Percentiles rank a stretch among this genome's conserved stretches.
phyloP scores from a whole-genome alignment of 495 filamentous ascomycete genomes.

The Penicillium ochrochloron region DNA sequence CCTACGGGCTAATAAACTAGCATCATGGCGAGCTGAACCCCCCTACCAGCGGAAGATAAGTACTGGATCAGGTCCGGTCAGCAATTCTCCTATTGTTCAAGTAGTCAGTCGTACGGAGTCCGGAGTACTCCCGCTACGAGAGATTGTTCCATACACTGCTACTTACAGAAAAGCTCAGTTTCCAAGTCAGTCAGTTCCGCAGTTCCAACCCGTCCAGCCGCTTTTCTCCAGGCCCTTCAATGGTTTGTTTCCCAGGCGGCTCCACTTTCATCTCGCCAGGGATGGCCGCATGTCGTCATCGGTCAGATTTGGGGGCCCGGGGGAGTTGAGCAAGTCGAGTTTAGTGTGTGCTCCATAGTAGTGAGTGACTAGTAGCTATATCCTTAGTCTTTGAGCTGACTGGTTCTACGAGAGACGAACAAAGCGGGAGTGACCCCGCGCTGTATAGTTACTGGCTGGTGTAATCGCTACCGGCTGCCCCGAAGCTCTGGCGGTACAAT shows the following conservation, averaged over 20 bases:
- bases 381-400: background rate
- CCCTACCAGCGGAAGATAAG: background rate
- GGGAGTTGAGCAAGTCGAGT: background rate
- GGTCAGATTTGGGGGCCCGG: constrained; percentile 15
- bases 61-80: background rate
- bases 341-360: background rate
- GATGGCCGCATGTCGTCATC: constrained; percentile 23
- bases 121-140: background rate
- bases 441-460: background rate
- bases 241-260: background rate
- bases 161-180: background rate
- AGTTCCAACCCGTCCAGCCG: background rate
- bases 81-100: background rate
- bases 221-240: constrained; percentile 4
- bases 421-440: background rate
- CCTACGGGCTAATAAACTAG: background rate
- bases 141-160: background rate
- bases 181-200: background rate
- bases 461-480: background rate
- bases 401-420: background rate
- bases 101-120: constrained; percentile 1
- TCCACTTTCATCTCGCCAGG: constrained; percentile 19
- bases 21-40: constrained; percentile 6
- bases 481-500: background rate
- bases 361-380: too few relatives aligned